Conservation (phyloP, 352 stramenopile species). For the Phytophthora sansomeana region DNA sequence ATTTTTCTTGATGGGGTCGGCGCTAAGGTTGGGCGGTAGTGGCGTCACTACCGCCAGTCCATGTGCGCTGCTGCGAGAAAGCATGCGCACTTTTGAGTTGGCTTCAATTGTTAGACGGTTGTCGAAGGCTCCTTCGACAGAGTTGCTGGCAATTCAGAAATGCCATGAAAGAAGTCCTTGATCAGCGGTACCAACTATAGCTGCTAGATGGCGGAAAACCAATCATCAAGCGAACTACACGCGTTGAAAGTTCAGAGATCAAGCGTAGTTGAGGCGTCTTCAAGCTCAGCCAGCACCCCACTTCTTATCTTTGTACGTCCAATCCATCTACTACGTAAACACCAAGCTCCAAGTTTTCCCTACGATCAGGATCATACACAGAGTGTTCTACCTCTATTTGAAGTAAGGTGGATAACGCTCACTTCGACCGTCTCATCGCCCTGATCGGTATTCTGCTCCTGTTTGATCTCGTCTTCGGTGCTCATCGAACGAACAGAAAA, state of each 20-base stretch:
- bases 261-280: neutral
- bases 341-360: neutral
- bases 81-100: constrained; percentile 19
- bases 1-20: constrained; percentile 6
- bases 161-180: neutral
- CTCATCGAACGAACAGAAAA: constrained; percentile 2
- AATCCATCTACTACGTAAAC: constrained; percentile 10
- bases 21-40: constrained; percentile 14
- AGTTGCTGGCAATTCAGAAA: constrained; percentile 15
- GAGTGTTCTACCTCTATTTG: constrained; percentile 5
- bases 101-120: constrained; percentile 15
- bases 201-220: neutral
- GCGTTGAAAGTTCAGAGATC: neutral
- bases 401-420: constrained; percentile 8
- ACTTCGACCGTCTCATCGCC: constrained; percentile 10
- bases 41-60: constrained; percentile 18
- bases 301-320: constrained; percentile 20
- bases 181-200: constrained; percentile 9
- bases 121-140: constrained; percentile 22
- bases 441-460: constrained; percentile 1
- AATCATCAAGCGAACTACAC: constrained; percentile 1
- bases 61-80: constrained; percentile 22
- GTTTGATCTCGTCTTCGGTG: constrained; percentile 4
- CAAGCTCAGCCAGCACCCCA: neutral
- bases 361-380: neutral